Evolutionary conservation across 2,329 filamentous ascomycete genomes (phyloP).

Genomic region (Alternaria sp.): DNA sequence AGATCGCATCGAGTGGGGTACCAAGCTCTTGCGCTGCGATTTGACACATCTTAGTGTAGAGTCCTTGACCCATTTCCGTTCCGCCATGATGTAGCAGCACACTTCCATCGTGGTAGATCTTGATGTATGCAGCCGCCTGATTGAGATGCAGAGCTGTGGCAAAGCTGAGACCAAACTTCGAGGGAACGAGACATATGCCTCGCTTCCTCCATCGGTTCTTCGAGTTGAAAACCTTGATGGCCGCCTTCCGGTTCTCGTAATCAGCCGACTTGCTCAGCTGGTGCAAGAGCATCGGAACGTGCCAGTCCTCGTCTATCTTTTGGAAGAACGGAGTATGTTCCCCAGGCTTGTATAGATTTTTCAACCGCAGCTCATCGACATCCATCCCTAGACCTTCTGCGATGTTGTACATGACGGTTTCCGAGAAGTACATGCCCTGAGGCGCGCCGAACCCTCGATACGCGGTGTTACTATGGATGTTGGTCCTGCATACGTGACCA

Average conservation of each 20-base stretch:
- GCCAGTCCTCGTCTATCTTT: constrained; percentile 80
- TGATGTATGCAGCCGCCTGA: constrained; percentile 89
- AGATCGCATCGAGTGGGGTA: constrained; percentile 83
- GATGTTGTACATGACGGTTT: constrained; percentile 86
- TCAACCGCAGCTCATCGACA: constrained; percentile 78
- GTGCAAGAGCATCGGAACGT: constrained; percentile 90
- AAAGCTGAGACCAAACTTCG: constrained; percentile 97
- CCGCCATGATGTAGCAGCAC: constrained; percentile 92
- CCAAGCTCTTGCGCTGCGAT: constrained; percentile 88
- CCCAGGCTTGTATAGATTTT: constrained; percentile 82
- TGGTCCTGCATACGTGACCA: constrained; percentile 87
- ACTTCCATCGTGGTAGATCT: constrained; percentile 95
- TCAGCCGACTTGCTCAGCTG: constrained; percentile 79
- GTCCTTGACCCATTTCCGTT: constrained; percentile 95
- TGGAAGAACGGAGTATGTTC: constrained; percentile 93
- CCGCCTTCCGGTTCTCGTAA: constrained; percentile 74
- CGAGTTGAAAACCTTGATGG: constrained; percentile 79
- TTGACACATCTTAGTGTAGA: constrained; percentile 96
- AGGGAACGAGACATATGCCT: constrained; percentile 84
- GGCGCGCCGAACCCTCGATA: constrained; percentile 96
- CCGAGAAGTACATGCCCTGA: constrained; percentile 92
- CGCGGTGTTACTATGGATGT: constrained; percentile 95
- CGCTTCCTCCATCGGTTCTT: constrained; percentile 92
- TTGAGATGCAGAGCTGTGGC: constrained; percentile 89
- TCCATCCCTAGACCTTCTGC: constrained; percentile 88